A percentile compares a stretch with the other conserved stretches of the same genome.
phyloP scores from a whole-genome alignment of 208 protist genomes.

The Crithidia acanthocephali region DNA sequence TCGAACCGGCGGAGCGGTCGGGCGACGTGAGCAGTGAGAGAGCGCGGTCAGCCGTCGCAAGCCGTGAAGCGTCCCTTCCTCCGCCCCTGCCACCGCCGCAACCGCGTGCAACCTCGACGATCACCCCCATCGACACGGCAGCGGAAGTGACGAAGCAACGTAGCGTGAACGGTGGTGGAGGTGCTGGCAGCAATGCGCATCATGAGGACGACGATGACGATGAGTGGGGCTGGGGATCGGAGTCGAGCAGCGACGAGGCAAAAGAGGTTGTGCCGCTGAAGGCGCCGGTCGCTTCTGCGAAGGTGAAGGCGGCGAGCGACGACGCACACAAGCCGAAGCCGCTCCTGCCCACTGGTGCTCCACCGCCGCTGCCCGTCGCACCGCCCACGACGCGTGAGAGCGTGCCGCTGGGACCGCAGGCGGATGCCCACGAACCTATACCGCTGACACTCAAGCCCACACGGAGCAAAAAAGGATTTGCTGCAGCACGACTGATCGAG shows the following conservation, averaged over 20 bases:
- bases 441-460: too few species aligned
- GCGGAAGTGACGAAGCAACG: neutral
- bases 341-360: neutral
- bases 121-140: neutral
- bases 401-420: too few species aligned
- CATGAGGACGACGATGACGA: conserved; percentile 6
- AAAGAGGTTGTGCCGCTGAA: neutral
- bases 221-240: conserved; percentile 26
- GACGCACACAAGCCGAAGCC: neutral
- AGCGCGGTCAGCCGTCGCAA: neutral
- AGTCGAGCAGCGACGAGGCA: conserved; percentile 14
- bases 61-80: neutral
- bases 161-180: too few species aligned
- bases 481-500: conserved; percentile 17
- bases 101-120: neutral
- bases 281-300: neutral
- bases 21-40: neutral
- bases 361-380: neutral
- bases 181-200: neutral
- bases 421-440: too few species aligned
- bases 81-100: neutral
- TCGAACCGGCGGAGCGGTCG: neutral
- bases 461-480: conserved; percentile 20
- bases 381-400: too few species aligned
- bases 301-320: neutral